These are phyloP conservation scores for Hymenoscyphus scutula DNA, from an alignment of 2,329 filamentous ascomycete species.

Conservation along the genomic window DNA sequence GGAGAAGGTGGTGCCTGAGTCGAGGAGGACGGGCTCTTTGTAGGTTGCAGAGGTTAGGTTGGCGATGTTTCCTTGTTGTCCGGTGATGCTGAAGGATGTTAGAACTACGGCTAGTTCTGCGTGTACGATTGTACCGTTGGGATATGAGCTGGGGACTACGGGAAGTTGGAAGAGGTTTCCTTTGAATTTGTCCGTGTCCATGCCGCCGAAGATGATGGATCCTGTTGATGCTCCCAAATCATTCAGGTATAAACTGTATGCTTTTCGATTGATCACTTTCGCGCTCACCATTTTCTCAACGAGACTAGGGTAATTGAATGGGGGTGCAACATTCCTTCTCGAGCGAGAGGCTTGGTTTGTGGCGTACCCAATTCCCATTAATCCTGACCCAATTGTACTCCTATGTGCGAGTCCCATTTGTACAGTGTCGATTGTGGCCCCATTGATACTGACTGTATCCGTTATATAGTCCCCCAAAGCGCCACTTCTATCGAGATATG, in stretches of 20 bases:
- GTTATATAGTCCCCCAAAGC: slow-evolving; percentile 55
- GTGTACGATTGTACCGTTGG: slow-evolving; percentile 23
- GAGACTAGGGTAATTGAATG: slow-evolving; percentile 35
- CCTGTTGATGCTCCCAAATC: slow-evolving; percentile 33
- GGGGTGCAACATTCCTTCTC: background rate
- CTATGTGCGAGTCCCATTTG: slow-evolving; percentile 54
- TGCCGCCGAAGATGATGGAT: slow-evolving; percentile 44
- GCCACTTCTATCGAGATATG: slow-evolving; percentile 54
- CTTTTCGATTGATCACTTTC: slow-evolving; percentile 43
- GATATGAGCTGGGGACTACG: slow-evolving; percentile 15
- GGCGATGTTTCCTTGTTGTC: slow-evolving; percentile 37
- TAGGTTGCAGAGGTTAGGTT: slow-evolving; percentile 29
- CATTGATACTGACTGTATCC: slow-evolving; percentile 52
- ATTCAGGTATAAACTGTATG: slow-evolving; percentile 38
- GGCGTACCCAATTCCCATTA: slow-evolving; percentile 56
- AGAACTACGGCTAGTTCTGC: slow-evolving; percentile 27
- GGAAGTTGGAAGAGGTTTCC: slow-evolving; percentile 35
- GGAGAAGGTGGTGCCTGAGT: slow-evolving; percentile 65
- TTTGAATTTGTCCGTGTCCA: slow-evolving; percentile 45
- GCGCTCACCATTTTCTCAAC: slow-evolving; percentile 39
- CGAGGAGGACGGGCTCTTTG: slow-evolving; percentile 52
- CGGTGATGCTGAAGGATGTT: slow-evolving; percentile 25
- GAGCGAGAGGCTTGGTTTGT: slow-evolving; percentile 44
- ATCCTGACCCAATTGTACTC: slow-evolving; percentile 48
- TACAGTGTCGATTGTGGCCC: slow-evolving; percentile 45